These are phyloP conservation scores for Aspergillus texensis DNA, from an alignment of 2,329 filamentous ascomycete genomes.

Conservation along the genomic window DNA sequence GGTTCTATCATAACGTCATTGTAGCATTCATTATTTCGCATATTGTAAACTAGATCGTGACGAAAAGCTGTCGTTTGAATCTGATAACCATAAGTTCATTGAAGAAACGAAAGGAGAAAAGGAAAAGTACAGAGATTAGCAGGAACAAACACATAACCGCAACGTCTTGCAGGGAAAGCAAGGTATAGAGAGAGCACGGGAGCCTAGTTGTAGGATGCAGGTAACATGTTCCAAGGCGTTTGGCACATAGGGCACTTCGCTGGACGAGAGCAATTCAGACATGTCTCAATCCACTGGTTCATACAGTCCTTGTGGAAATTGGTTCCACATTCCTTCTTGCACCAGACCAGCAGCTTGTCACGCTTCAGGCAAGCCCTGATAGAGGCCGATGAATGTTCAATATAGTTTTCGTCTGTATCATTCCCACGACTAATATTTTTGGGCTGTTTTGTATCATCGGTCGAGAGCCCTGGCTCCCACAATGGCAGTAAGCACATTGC, in stretches of 20 bases:
- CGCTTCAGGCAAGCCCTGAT: rapidly evolving
- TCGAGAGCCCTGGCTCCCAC: background rate
- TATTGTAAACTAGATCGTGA: background rate
- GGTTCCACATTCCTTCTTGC: background rate
- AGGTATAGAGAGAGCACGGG: background rate
- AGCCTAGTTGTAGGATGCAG: background rate
- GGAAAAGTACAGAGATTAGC: too few relatives aligned
- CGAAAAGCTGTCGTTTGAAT: background rate
- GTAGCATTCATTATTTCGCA: background rate
- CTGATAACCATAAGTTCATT: background rate
- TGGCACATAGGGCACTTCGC: slow-evolving; percentile 7
- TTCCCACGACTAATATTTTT: too few relatives aligned
- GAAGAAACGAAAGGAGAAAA: background rate
- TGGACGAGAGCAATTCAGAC: background rate
- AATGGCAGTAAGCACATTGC: background rate
- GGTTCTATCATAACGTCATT: background rate
- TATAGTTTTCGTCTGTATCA: too few relatives aligned
- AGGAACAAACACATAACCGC: background rate
- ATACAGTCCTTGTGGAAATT: slow-evolving; percentile 9
- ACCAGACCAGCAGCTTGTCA: background rate
- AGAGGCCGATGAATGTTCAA: rapidly evolving
- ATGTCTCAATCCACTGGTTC: background rate
- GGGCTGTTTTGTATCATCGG: background rate
- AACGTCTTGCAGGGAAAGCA: too few relatives aligned
- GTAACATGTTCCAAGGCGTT: background rate